phyloP scores from a whole-genome alignment of 2,329 filamentous ascomycete genomes.

The Shiraia bambusicola region DNA sequence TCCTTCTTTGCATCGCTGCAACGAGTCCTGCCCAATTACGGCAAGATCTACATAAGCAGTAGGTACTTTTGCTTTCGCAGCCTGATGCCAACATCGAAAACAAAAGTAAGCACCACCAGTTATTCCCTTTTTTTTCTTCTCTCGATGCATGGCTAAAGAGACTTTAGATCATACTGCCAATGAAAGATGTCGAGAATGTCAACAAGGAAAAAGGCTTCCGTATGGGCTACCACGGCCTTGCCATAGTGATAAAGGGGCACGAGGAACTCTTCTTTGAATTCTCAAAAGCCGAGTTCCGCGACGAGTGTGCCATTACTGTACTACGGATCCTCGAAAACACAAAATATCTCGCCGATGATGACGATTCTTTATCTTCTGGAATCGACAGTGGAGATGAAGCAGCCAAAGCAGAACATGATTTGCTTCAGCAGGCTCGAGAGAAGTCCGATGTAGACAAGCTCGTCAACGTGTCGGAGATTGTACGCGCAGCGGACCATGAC shows the following conservation, averaged over 20 bases:
- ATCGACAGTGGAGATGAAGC: constrained; percentile 70
- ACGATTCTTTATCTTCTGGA: constrained; percentile 64
- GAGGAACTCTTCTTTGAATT: constrained; percentile 98
- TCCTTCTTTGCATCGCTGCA: constrained; percentile 93
- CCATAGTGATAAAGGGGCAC: constrained; percentile 89
- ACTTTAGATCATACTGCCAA: constrained; percentile 71
- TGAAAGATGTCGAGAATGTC: constrained; percentile 89
- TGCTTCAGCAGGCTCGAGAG: constrained; percentile 72
- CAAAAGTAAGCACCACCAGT: constrained; percentile 56
- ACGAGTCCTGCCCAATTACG: constrained; percentile 85
- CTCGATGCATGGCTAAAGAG: constrained; percentile 6
- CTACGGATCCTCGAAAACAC: constrained; percentile 73
- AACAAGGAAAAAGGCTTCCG: constrained; percentile 95
- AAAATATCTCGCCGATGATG: constrained; percentile 70
- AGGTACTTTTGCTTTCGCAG: constrained; percentile 90
- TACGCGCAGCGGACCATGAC: constrained; percentile 47
- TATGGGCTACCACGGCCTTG: constrained; percentile 85
- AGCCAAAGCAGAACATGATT: constrained; percentile 78
- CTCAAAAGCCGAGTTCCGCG: constrained; percentile 70
- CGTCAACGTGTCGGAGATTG: constrained; percentile 29
- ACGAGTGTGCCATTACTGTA: constrained; percentile 84
- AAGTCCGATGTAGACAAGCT: constrained; percentile 25
- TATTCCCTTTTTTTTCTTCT: constrained; percentile 7
- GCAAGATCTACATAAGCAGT: constrained; percentile 93
- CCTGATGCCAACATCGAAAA: constrained; percentile 81